Evolutionary conservation across 768 basidiomycete genomes (phyloP).

Genomic region (Kockovaella imperatae): DNA sequence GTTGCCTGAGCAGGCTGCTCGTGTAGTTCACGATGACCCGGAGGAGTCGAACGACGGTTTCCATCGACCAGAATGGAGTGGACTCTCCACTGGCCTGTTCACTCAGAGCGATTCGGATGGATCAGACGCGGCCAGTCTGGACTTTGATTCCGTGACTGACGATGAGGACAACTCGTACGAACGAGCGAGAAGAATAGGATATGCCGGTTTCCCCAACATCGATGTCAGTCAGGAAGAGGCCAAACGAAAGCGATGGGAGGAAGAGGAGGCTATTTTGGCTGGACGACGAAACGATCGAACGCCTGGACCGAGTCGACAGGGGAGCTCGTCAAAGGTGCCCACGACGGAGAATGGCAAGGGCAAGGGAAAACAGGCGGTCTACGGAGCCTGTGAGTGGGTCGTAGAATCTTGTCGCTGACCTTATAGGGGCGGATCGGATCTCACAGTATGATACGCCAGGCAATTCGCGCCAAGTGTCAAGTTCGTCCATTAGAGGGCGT

Average conservation of each 20-base stretch:
- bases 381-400: slow-evolving; percentile 39
- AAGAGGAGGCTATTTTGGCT: slow-evolving; percentile 72
- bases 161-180: slow-evolving; percentile 63
- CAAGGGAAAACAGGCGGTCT: slow-evolving; percentile 26
- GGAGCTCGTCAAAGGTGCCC: slow-evolving; percentile 25
- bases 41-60: slow-evolving; percentile 5
- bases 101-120: slow-evolving; percentile 45
- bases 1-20: slow-evolving; percentile 56
- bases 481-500: not conserved
- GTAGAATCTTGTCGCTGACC: slow-evolving; percentile 5
- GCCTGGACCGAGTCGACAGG: slow-evolving; percentile 40
- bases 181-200: slow-evolving; percentile 57
- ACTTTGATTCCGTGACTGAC: slow-evolving; percentile 62
- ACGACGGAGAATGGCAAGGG: slow-evolving; percentile 50
- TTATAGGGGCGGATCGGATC: slow-evolving; percentile 33
- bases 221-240: slow-evolving; percentile 76
- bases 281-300: slow-evolving; percentile 65
- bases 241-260: slow-evolving; percentile 58
- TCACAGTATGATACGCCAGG: slow-evolving; percentile 8
- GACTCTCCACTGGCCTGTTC: slow-evolving; percentile 6
- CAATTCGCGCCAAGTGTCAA: not conserved
- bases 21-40: slow-evolving; percentile 54
- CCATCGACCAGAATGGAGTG: not conserved
- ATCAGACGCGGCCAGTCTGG: slow-evolving; percentile 46
- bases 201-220: slow-evolving; percentile 81